Evolutionary conservation across 768 basidiomycete species (phyloP).

Genomic region (Kwoniella mangroviensis): DNA sequence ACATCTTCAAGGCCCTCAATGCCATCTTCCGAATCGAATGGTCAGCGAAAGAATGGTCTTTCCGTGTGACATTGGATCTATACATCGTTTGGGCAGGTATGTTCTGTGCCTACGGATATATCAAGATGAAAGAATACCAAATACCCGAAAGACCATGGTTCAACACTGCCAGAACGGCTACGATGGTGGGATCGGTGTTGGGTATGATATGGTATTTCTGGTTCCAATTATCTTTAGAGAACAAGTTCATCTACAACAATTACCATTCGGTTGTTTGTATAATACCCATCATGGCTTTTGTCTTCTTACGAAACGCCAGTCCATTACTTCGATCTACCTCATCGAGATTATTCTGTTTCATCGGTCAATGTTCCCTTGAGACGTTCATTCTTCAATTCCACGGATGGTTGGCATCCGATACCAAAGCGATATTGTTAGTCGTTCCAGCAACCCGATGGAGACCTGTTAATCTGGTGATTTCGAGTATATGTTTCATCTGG

Average conservation of each 20-base stretch:
- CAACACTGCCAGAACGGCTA: slow-evolving; percentile 63
- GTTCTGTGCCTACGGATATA: slow-evolving; percentile 72
- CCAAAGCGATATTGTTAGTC: slow-evolving; percentile 77
- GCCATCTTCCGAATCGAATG: slow-evolving; percentile 75
- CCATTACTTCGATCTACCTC: slow-evolving; percentile 71
- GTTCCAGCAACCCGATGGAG: slow-evolving; percentile 76
- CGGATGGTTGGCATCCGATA: slow-evolving; percentile 82
- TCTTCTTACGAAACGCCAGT: slow-evolving; percentile 76
- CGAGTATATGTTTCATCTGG: slow-evolving; percentile 78
- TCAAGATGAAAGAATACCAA: slow-evolving; percentile 75
- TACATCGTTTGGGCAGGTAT: slow-evolving; percentile 89
- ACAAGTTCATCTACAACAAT: slow-evolving; percentile 82
- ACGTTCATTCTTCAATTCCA: slow-evolving; percentile 89
- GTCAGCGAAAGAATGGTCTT: slow-evolving; percentile 85
- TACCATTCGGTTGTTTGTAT: slow-evolving; percentile 85
- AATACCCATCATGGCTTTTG: slow-evolving; percentile 77
- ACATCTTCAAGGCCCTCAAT: slow-evolving; percentile 68
- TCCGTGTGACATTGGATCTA: slow-evolving; percentile 84
- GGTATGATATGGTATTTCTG: slow-evolving; percentile 76
- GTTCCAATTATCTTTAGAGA: slow-evolving; percentile 76
- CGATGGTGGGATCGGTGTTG: slow-evolving; percentile 64
- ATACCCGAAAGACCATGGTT: slow-evolving; percentile 73
- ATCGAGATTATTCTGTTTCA: slow-evolving; percentile 73
- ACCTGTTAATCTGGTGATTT: slow-evolving; percentile 75
- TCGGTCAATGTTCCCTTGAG: slow-evolving; percentile 86